Conservation (phyloP, 1,284 basidiomycete genomes). For the Ceratobasidium sp. region DNA sequence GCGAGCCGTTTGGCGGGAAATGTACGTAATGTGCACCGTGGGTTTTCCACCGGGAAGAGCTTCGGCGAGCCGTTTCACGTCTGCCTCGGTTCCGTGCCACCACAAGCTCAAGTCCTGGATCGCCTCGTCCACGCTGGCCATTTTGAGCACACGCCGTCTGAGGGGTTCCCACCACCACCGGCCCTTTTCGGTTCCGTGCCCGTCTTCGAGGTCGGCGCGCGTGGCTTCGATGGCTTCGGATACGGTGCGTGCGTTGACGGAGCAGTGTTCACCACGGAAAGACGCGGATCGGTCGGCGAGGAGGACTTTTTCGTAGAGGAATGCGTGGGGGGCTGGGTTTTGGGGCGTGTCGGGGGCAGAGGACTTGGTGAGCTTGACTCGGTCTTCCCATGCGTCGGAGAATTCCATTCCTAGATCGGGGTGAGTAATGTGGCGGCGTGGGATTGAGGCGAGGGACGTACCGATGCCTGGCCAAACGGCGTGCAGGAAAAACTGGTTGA, state of each 20-base stretch:
- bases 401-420: conserved; percentile 34
- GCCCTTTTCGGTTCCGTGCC: conserved; percentile 16
- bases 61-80: background rate
- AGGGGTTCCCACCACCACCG: conserved; percentile 40
- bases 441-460: background rate
- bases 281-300: conserved; percentile 40
- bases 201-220: conserved; percentile 26
- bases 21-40: conserved; percentile 41
- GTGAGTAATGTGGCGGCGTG: background rate
- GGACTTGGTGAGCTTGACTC: conserved; percentile 32
- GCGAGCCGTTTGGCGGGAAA: conserved; percentile 41
- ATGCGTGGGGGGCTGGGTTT: conserved; percentile 16
- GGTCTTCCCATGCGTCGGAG: conserved; percentile 37
- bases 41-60: background rate
- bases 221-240: conserved; percentile 38
- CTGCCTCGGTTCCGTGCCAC: conserved; percentile 21
- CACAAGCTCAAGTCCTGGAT: conserved; percentile 15
- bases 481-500: conserved; percentile 38
- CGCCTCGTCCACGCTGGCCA: conserved; percentile 26
- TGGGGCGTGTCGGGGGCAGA: conserved; percentile 1
- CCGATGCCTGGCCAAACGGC: conserved; percentile 34
- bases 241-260: conserved; percentile 35
- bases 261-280: conserved; percentile 32
- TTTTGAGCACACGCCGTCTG: conserved; percentile 35
- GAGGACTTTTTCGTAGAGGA: conserved; percentile 37